Percentiles rank a stretch among this genome's conserved stretches.
Conservation (phyloP, 345 rosid genomes). For the Bruguiera sexangula region DNA sequence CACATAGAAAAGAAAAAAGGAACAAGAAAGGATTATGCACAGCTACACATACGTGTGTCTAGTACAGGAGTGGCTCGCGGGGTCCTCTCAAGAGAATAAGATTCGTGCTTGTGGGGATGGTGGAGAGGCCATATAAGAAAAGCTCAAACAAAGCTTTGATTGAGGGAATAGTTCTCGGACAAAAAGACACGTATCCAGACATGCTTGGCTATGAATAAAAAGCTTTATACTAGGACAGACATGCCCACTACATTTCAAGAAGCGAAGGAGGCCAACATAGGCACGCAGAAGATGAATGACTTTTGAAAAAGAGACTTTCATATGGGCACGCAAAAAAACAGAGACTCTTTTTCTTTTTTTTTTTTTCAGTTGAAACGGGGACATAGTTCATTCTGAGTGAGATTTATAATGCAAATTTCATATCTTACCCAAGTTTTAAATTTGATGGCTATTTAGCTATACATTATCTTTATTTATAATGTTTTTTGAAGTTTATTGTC, state of each 20-base stretch:
- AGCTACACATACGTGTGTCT: slow-evolving; percentile 15
- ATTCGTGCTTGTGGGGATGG: slow-evolving; percentile 44
- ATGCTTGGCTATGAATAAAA: slow-evolving; percentile 15
- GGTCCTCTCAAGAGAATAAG: slow-evolving; percentile 50
- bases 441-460: too few relatives aligned
- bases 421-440: too few relatives aligned
- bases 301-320: too few relatives aligned
- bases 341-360: too few relatives aligned
- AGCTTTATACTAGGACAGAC: slow-evolving; percentile 17
- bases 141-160: slow-evolving; percentile 18
- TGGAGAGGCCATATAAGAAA: slow-evolving; percentile 48
- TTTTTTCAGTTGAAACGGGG: too few relatives aligned
- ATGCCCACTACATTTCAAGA: slow-evolving; percentile 11
- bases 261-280: not conserved
- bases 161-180: slow-evolving; percentile 22
- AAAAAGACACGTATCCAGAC: slow-evolving; percentile 16
- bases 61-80: slow-evolving; percentile 43
- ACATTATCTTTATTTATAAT: too few relatives aligned
- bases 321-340: too few relatives aligned
- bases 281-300: not conserved
- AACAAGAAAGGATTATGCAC: not conserved
- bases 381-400: too few relatives aligned
- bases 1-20: not conserved
- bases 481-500: too few relatives aligned
- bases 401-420: too few relatives aligned